Evolutionary conservation across 495 filamentous ascomycete genomes (phyloP).

Genomic region (Talaromyces ruber): DNA sequence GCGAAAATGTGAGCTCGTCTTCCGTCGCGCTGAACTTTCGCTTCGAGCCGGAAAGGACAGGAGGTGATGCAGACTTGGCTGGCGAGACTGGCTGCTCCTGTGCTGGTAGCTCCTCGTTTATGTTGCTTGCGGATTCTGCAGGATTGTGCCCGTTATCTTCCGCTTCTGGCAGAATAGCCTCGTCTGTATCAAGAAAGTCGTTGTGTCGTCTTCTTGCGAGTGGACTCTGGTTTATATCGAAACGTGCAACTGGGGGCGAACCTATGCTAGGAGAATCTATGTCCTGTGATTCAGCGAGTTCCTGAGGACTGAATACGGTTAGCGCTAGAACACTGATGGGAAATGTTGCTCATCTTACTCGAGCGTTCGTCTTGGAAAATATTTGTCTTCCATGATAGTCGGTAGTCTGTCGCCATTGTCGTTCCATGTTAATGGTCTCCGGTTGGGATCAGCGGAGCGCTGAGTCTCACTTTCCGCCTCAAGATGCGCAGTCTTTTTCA

Average conservation of each 20-base stretch:
- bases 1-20: conserved; percentile 22
- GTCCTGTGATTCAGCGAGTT: conserved; percentile 1
- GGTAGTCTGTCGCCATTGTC: conserved; percentile 60
- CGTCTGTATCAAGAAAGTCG: background rate
- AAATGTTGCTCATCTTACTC: conserved; percentile 41
- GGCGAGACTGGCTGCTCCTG: background rate
- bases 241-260: conserved; percentile 16
- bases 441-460: background rate
- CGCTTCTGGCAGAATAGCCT: background rate
- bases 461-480: background rate
- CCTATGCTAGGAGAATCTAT: conserved; percentile 59
- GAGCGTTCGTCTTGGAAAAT: conserved; percentile 62
- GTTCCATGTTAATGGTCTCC: conserved; percentile 8
- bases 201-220: background rate
- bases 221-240: conserved; percentile 8
- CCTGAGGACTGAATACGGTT: background rate
- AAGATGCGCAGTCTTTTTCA: conserved; percentile 1
- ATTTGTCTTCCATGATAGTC: conserved; percentile 76
- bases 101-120: background rate
- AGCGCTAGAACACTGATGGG: background rate
- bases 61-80: background rate
- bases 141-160: background rate
- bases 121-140: background rate
- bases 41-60: conserved; percentile 46
- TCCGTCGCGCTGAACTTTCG: conserved; percentile 54